Percentiles rank a stretch among this genome's conserved stretches.
Evolutionary conservation across 768 basidiomycete species (phyloP).

Genomic region (Gelatoporia subvermispora): DNA sequence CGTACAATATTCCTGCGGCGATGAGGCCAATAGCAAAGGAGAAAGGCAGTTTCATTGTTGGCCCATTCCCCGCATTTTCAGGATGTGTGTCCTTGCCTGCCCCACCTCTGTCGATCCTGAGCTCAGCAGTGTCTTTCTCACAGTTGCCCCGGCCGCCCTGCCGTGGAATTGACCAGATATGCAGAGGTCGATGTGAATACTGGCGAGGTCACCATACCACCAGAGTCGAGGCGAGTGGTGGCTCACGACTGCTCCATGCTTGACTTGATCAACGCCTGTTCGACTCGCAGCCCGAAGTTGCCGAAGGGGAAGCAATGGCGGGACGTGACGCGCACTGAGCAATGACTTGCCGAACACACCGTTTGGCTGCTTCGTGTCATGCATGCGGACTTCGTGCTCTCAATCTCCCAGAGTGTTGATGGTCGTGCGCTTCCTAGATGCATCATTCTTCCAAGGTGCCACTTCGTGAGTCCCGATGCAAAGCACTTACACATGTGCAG

Average conservation of each 20-base stretch:
- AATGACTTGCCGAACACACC: neutral
- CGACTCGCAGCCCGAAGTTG: slow-evolving; percentile 10
- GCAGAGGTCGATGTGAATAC: slow-evolving; percentile 13
- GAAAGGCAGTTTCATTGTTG: slow-evolving; percentile 49
- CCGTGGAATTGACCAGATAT: slow-evolving; percentile 43
- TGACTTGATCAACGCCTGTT: neutral
- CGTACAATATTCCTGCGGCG: slow-evolving; percentile 62
- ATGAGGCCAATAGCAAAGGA: slow-evolving; percentile 25
- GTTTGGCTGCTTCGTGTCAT: neutral
- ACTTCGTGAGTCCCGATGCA: neutral
- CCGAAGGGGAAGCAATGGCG: slow-evolving; percentile 24
- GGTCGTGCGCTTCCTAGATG: too few species aligned
- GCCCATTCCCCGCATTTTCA: slow-evolving; percentile 72
- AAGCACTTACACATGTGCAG: too few species aligned
- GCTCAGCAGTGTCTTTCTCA: neutral
- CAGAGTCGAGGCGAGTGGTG: slow-evolving; percentile 35
- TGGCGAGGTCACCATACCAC: slow-evolving; percentile 15
- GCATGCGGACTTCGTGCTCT: too few species aligned
- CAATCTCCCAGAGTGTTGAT: too few species aligned
- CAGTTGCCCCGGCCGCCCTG: slow-evolving; percentile 64
- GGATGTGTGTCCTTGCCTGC: slow-evolving; percentile 44
- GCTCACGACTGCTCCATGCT: neutral
- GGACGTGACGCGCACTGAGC: slow-evolving; percentile 13
- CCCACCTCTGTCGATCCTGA: slow-evolving; percentile 5
- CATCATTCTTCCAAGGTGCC: too few species aligned